Evolutionary conservation across 108 stramenopile genomes (phyloP), one percentile per base, ranked within the genome.

Genomic region (Fragilariopsis cylindrus): DNA sequence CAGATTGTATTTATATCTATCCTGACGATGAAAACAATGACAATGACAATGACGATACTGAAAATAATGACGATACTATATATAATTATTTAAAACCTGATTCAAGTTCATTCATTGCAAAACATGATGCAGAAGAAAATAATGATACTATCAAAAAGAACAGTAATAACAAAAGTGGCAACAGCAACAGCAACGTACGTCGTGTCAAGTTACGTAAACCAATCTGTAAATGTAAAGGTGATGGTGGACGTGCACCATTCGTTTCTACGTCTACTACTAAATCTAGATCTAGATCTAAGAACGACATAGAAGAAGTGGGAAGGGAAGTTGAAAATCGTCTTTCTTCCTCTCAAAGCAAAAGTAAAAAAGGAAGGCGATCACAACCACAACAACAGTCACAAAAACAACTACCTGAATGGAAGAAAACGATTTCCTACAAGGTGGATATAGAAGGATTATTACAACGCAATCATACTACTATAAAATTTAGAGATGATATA

Each of bases 131-230:
- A 9, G 50, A 13, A 13, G 0, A 0, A 21, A 13, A 52, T 13
- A 40, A 18, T n/a, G 13, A 15, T 2, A 9, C 7, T 7, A 18
- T 15, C 13, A n/a, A 7, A 19, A 19, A n/a, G 15, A 18, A 19
- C 18, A n/a, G n/a, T n/a, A n/a, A n/a, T n/a, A n/a, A n/a, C n/a
- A n/a, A n/a, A n/a, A n/a, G n/a, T n/a, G n/a, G n/a, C n/a, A n/a
- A n/a, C n/a, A n/a, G n/a, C n/a, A n/a, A n/a, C n/a, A 18, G 57
- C 15, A 19, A 6, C 7, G 7, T 19, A 15, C 16, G 19, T 19
- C 55, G 19, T 56, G 58, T 60, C 5, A 41, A 43, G 13, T n/a
- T 63, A n/a, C 62, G 62, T 12, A 63, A 63, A 43, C 62, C 62
- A n/a, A 63, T 63, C 4, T 63, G 62, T 19, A 19, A 19, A 19